Percentiles rank a stretch among this genome's conserved stretches.
These are phyloP conservation scores for Xylaria intraflava DNA, from an alignment of 495 filamentous ascomycete species.

Conservation along the genomic window DNA sequence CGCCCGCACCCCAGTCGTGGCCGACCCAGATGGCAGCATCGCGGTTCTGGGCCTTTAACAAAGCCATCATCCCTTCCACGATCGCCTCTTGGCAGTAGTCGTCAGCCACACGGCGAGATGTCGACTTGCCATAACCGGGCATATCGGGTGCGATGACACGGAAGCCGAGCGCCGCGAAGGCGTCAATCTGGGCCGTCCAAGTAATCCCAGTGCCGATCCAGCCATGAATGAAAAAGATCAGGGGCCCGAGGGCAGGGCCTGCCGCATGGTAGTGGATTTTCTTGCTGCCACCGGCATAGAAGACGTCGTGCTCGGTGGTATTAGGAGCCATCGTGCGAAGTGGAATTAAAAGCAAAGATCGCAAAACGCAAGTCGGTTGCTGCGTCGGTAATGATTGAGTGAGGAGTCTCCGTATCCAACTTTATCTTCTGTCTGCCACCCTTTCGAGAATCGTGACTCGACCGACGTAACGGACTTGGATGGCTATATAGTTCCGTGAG, in stretches of 20 bases:
- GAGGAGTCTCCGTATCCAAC: no score
- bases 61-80: background rate
- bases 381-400: no score
- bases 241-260: background rate
- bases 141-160: slow-evolving; percentile 2
- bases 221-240: slow-evolving; percentile 4
- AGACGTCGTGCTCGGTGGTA: background rate
- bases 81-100: slow-evolving; percentile 2
- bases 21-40: background rate
- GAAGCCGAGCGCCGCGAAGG: slow-evolving; percentile 2
- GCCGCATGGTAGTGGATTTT: background rate
- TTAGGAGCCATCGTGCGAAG: background rate
- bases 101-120: background rate
- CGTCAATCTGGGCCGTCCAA: background rate
- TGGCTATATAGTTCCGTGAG: no score
- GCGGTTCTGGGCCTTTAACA: background rate
- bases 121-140: slow-evolving; percentile 1
- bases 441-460: background rate
- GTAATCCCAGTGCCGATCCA: background rate
- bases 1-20: slow-evolving; percentile 4
- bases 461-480: no score
- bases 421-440: no score
- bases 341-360: no score
- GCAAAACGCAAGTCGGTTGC: no score
- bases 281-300: background rate